These are phyloP conservation scores for Rhodotorula taiwanensis DNA, from an alignment of 768 basidiomycete species.

Conservation along the genomic window DNA sequence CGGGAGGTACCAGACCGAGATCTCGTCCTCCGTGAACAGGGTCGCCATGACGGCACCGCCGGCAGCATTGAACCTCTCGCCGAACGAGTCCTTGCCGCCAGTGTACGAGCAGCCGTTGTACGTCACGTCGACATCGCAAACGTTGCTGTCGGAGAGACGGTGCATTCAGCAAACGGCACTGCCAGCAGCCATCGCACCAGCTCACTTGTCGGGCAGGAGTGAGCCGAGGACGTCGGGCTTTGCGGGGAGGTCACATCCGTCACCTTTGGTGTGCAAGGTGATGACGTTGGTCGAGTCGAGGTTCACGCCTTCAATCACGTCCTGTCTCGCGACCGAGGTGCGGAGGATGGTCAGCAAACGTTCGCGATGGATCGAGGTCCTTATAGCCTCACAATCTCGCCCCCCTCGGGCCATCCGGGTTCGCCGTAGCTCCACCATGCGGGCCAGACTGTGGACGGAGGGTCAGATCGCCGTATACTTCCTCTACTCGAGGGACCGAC, in stretches of 20 bases:
- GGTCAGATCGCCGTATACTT: too few species aligned
- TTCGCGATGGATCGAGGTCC: neutral
- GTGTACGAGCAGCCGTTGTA: slow-evolving; percentile 23
- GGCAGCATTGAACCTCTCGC: slow-evolving; percentile 15
- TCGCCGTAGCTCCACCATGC: neutral
- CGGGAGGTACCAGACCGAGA: slow-evolving; percentile 20
- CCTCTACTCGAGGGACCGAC: too few species aligned
- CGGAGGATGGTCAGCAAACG: neutral
- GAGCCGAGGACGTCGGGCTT: slow-evolving; percentile 2
- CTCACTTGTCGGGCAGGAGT: slow-evolving; percentile 7
- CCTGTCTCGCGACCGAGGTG: slow-evolving; percentile 1
- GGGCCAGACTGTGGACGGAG: too few species aligned
- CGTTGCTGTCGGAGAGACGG: too few species aligned
- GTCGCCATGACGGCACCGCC: slow-evolving; percentile 19
- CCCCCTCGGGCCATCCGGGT: slow-evolving; percentile 19
- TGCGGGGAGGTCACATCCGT: slow-evolving; percentile 7
- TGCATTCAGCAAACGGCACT: too few species aligned
- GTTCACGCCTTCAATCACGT: slow-evolving; percentile 28
- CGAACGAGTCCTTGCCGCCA: slow-evolving; percentile 14
- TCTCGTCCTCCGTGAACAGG: slow-evolving; percentile 2
- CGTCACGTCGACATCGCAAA: too few species aligned
- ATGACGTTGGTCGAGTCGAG: slow-evolving; percentile 2
- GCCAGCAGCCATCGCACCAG: too few species aligned
- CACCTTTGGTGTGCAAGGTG: slow-evolving; percentile 13
- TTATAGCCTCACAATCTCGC: slow-evolving; percentile 7